Base-by-base conservation (phyloP, 2,329 filamentous ascomycete genomes). In the Aspergillus arachidicola region DNA sequence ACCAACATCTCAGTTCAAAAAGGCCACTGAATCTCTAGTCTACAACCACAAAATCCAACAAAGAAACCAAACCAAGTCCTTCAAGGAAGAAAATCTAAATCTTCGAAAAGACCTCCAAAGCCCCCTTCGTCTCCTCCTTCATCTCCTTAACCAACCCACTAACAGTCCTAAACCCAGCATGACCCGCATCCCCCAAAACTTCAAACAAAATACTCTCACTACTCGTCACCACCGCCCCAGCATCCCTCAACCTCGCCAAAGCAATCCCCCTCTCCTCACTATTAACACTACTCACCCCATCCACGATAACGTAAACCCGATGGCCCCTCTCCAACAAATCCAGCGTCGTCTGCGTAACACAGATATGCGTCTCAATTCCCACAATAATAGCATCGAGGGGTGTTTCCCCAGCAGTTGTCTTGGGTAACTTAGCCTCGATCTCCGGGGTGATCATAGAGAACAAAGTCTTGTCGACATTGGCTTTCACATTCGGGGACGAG, bases 341-440 rank as follows among this genome's bases (percentile, higher is more conserved):
- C 48, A 97, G 84, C 19, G 92, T 88, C 48, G 94, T 97, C 84
- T 98, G 94, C 64, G 92, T 94, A 34, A 98, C 89, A 82, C 94
- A 98, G 75, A 98, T 95, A 80, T 98, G 94, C 46, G 88, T 87
- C 80, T 98, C 94, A 75, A 98, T 97, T 43, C 94, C 94, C 19
- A 97, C 90, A 66, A 98, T 87, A 60, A 92, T 90, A 59, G 93
- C 85, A 71, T 89, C 85, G 26, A 86, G 80, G 0, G 74, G 74
- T 0, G 78, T 12, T 70, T 53, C 71, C 38, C 66, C 79, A 75
- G 65, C 78, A 71, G 73, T 58, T 4, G 69, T 51, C 46, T 68
- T 43, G 12, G 74, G 69, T 1, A 76, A 63, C 7, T 74, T 70
- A 5, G 79, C 70, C 30, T 83, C 80, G 50, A 97, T 81, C 45